Base-by-base conservation (phyloP, 805 yeast genomes). In the Hanseniaspora singularis region DNA sequence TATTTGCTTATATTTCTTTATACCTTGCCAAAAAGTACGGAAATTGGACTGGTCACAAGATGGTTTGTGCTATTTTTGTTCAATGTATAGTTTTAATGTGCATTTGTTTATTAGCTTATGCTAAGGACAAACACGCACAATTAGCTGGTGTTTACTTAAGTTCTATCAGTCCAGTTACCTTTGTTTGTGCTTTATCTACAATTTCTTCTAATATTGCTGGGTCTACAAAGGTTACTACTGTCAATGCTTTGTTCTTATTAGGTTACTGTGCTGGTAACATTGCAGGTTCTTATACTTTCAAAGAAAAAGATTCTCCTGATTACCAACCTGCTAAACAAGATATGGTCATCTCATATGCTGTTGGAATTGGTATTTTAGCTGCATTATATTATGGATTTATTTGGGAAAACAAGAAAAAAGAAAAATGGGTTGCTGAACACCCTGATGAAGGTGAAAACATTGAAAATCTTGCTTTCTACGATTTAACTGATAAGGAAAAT, bases 211-310 rank as follows among this genome's bases (percentile, higher is more conserved):
- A 81, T 58, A 71, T 78, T 30, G 77, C 87, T 1, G 92, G 92
- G 11, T 73, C 76, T 51, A 80, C 88, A n/a, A 83, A 83, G 61
- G 77, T 80, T 54, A 68, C 77, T 53, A 69, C 76, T 4, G 69
- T 75, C 23, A 73, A 75, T 45, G 79, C 80, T 5, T 59, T 77
- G 30, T 71, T 71, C 40, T 68, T 81, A 60, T 69, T 81, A 50
- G 80, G 76, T 4, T 82, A 79, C 57, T 76, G 83, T 33, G 72
- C 75, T 38, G 83, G 85, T 14, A 77, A 79, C 58, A 65, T 81
- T 33, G 71, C 79, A 49, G 89, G 88, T 2, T 87, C 92, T 4
- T 86, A 79, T 60, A 69, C 81, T 16, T 82, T 82, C 64, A 69
- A 66, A 50, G 61, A 71, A 0, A 53, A 61, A 5, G 74, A 79